Percentiles rank a stretch among this genome's conserved stretches.
These are phyloP conservation scores for Suaeda aralocaspica DNA, from an alignment of 148 eudicot genomes.

Conservation along the genomic window DNA sequence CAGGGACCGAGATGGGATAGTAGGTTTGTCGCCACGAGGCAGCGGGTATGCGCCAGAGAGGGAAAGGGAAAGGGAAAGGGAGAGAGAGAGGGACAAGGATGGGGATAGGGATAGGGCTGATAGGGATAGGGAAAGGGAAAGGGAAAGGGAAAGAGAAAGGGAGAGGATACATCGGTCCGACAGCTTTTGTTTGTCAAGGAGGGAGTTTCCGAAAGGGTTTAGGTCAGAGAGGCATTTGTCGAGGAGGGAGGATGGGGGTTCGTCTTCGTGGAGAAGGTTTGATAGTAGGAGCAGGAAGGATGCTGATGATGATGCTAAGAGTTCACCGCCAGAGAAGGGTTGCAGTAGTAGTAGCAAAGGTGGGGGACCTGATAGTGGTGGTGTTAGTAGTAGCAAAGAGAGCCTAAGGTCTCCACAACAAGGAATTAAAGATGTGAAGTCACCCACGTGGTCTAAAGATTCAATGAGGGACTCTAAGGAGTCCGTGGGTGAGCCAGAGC, in stretches of 20 bases:
- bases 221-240: conserved; percentile 91
- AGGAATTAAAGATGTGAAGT: conserved; percentile 52
- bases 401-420: conserved; percentile 52
- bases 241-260: conserved; percentile 56
- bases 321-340: conserved; percentile 41
- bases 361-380: conserved; percentile 46
- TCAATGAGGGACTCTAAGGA: conserved; percentile 59
- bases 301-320: conserved; percentile 56
- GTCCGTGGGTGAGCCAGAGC: conserved; percentile 55
- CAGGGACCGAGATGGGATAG: conserved; percentile 53
- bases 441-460: conserved; percentile 58
- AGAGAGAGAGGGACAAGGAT: conserved; percentile 39
- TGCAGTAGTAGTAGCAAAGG: conserved; percentile 41
- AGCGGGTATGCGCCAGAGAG: conserved; percentile 57
- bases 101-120: conserved; percentile 47
- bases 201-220: conserved; percentile 85
- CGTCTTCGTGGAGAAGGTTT: conserved; percentile 78
- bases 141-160: conserved; percentile 37
- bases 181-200: conserved; percentile 72
- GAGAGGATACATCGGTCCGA: conserved; percentile 70
- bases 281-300: conserved; percentile 59
- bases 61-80: conserved; percentile 31
- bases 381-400: conserved; percentile 36
- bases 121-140: conserved; percentile 42
- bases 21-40: conserved; percentile 57